Percentiles rank a stretch among this genome's conserved stretches.
phyloP scores from a whole-genome alignment of 2,329 filamentous ascomycete genomes.

The Aspergillus pseudoterreus region DNA sequence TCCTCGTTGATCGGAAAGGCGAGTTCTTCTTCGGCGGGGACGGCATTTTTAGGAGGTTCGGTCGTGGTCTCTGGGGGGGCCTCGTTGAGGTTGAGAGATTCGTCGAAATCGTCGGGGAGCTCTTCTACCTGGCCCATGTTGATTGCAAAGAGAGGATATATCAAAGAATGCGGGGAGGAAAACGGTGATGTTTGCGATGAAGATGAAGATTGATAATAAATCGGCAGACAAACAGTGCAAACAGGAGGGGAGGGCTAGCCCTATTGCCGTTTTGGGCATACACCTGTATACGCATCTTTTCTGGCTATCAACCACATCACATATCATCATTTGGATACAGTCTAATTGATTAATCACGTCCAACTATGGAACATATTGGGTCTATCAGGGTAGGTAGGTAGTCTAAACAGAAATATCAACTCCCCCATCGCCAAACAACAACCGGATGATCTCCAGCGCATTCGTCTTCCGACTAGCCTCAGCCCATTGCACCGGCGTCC shows the following conservation, averaged over 20 bases:
- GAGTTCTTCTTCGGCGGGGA: constrained; percentile 26
- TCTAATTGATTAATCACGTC: too few relatives aligned
- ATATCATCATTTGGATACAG: background rate
- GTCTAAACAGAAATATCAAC: too few relatives aligned
- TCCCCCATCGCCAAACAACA: too few relatives aligned
- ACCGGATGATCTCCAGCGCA: too few relatives aligned
- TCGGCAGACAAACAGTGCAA: constrained; percentile 11
- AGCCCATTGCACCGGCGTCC: too few relatives aligned
- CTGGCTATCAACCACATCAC: background rate
- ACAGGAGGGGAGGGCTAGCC: constrained; percentile 13
- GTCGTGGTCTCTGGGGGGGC: constrained; percentile 12
- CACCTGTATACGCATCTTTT: background rate
- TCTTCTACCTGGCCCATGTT: constrained; percentile 53
- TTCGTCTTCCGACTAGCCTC: too few relatives aligned
- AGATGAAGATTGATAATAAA: constrained; percentile 1
- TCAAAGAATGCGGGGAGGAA: background rate
- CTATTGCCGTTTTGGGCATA: constrained; percentile 8
- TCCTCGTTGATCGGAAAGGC: constrained; percentile 40
- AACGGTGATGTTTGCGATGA: background rate
- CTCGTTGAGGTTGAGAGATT: constrained; percentile 42
- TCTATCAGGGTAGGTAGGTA: too few relatives aligned
- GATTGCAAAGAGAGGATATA: background rate
- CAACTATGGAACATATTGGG: too few relatives aligned
- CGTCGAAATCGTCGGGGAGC: constrained; percentile 49
- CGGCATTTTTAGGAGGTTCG: constrained; percentile 5